Percentiles rank a stretch among this genome's conserved stretches.
These are phyloP conservation scores for Aspergillus sp. DNA, from an alignment of 2,329 filamentous ascomycete species.

Conservation along the genomic window DNA sequence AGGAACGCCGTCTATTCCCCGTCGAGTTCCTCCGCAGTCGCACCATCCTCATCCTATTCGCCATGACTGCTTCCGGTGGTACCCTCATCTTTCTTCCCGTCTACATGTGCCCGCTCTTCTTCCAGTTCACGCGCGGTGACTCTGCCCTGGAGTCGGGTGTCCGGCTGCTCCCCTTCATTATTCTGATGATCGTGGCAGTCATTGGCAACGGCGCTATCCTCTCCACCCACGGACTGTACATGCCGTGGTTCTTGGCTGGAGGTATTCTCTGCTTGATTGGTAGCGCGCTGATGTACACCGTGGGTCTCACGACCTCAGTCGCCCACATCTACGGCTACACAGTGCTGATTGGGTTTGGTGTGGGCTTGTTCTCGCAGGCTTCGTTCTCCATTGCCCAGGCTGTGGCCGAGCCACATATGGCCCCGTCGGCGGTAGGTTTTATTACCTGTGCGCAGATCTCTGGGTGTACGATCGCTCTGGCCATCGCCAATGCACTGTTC, in stretches of 20 bases:
- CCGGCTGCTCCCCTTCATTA: constrained; percentile 33
- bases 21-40: constrained; percentile 38
- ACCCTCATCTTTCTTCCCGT: not conserved
- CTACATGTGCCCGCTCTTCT: constrained; percentile 49
- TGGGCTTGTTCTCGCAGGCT: constrained; percentile 21
- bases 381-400: constrained; percentile 25
- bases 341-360: constrained; percentile 27
- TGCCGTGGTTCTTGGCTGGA: constrained; percentile 29
- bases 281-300: constrained; percentile 22
- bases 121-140: constrained; percentile 53
- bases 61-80: not conserved
- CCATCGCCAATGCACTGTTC: not conserved
- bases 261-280: constrained; percentile 26
- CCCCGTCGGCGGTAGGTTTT: not conserved
- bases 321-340: constrained; percentile 29
- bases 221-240: constrained; percentile 15
- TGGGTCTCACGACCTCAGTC: constrained; percentile 18
- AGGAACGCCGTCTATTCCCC: constrained; percentile 52
- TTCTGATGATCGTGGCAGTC: constrained; percentile 16
- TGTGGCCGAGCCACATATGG: not conserved
- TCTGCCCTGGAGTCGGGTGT: constrained; percentile 31
- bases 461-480: not conserved
- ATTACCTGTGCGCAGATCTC: constrained; percentile 6
- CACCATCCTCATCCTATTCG: not conserved
- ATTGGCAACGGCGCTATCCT: constrained; percentile 27